Conservation (phyloP, 805 yeast species). For the Candida xyloterini region DNA sequence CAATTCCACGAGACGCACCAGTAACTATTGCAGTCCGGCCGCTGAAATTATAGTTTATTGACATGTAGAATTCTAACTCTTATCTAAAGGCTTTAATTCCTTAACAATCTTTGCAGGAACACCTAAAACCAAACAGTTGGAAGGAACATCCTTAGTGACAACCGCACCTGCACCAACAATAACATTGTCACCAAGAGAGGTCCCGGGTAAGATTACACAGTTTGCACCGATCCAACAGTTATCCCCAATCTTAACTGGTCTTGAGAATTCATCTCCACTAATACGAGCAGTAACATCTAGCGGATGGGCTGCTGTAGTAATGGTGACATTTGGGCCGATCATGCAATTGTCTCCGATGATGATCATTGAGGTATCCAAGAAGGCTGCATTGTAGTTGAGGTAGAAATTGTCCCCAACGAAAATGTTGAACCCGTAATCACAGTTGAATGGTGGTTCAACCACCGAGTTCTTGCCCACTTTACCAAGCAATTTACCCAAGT, state of each 20-base stretch:
- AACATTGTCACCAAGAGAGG: constrained; percentile 57
- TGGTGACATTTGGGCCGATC: constrained; percentile 61
- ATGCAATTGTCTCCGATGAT: constrained; percentile 57
- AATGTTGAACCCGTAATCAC: constrained; percentile 68
- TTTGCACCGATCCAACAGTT: constrained; percentile 68
- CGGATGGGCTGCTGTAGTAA: constrained; percentile 66
- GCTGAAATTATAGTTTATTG: constrained; percentile 3
- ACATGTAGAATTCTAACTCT: neutral
- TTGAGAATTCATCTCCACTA: constrained; percentile 50
- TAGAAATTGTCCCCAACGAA: constrained; percentile 56
- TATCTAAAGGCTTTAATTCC: constrained; percentile 2
- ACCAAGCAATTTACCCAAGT: constrained; percentile 47
- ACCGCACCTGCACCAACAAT: constrained; percentile 69
- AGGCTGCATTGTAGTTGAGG: constrained; percentile 52
- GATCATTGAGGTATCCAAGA: constrained; percentile 60
- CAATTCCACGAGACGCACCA: constrained; percentile 23
- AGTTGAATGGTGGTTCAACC: constrained; percentile 50
- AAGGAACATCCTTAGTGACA: constrained; percentile 56
- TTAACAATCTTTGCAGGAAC: constrained; percentile 38
- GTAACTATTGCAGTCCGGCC: constrained; percentile 18
- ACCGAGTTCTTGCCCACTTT: constrained; percentile 37
- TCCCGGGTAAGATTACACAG: constrained; percentile 59
- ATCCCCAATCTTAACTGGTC: constrained; percentile 57
- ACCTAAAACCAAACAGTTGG: constrained; percentile 58
- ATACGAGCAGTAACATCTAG: constrained; percentile 44